Evolutionary conservation across 2,329 filamentous ascomycete species (phyloP), one percentile per base, ranked within the genome.

Genomic region (Tricladium varicosporioides): DNA sequence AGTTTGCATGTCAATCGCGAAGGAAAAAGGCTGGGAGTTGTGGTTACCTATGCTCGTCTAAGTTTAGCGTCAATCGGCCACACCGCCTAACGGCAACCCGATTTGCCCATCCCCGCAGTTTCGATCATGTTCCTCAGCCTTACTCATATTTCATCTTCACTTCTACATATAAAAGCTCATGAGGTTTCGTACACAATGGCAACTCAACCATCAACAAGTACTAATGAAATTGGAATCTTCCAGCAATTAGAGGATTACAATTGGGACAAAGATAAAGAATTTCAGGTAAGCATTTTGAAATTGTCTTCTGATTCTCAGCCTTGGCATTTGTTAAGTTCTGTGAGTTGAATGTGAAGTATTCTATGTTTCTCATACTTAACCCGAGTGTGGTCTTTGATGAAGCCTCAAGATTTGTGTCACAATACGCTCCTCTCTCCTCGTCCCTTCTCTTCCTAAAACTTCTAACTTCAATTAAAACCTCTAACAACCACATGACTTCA

Each of bases 261-360:
- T 15, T 91, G 87, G 87, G 78, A 78, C 58, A 80, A 80, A 60
- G 88, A 91, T 71, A 76, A 78, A 51, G 82, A 84, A 61, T 91
- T 90, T 67, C 84, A 89, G 73, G 84, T 84, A 68, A 48, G 36
- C 36, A 40, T 40, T 40, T 40, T 40, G 36, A 40, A 22, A 18
- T 22, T 36, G 32, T 31, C 32, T 51, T 16, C 46, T 27, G 4
- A 40, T 31, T 8, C 52, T 56, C 58, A 63, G 60, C 60, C 60
- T 67, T 60, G 60, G 60, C 56, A 53, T 5, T 48, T 32, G 9
- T 40, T 7, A 27, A 27, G 22, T 27, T 27, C 4, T 27, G 22
- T 27, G 22, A 27, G 7, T 3, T 27, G 22, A 27, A 27, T 27
- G 22, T 27, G 22, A 27, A 27, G 22, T 27, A 27, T 27, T 27